Evolutionary conservation across 2,329 filamentous ascomycete genomes (phyloP).

Genomic region (Verticillium longisporum): DNA sequence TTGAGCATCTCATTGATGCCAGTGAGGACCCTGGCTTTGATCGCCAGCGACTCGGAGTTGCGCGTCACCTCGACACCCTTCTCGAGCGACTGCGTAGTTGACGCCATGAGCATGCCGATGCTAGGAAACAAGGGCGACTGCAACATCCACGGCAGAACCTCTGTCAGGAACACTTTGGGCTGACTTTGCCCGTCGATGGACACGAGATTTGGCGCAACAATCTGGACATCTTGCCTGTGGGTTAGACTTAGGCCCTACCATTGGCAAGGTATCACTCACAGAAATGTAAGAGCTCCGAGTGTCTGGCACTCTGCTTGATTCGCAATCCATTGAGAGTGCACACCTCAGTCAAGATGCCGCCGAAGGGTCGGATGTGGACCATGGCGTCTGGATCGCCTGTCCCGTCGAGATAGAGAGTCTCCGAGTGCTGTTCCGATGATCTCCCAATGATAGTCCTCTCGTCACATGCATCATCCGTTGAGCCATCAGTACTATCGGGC

Average conservation of each 20-base stretch:
- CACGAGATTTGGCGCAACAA: constrained; percentile 20
- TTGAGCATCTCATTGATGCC: constrained; percentile 19
- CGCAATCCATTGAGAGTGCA: constrained; percentile 30
- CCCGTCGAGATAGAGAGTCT: constrained; percentile 12
- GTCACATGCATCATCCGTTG: neutral
- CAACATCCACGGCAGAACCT: constrained; percentile 21
- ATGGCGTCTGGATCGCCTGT: constrained; percentile 11
- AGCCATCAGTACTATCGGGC: neutral
- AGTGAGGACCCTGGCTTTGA: constrained; percentile 17
- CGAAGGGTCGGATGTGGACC: constrained; percentile 10
- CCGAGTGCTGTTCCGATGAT: neutral
- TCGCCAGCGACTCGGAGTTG: constrained; percentile 17
- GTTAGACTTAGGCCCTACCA: neutral
- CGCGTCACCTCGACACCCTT: constrained; percentile 12
- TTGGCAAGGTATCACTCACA: constrained; percentile 11
- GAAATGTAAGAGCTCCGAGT: constrained; percentile 19
- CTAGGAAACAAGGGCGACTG: constrained; percentile 22
- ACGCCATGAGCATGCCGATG: constrained; percentile 20
- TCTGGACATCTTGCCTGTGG: constrained; percentile 13
- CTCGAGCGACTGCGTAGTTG: constrained; percentile 18
- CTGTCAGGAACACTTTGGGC: constrained; percentile 13
- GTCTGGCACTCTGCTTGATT: constrained; percentile 14
- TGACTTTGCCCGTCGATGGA: constrained; percentile 21
- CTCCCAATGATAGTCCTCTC: neutral
- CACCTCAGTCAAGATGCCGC: constrained; percentile 14